These are phyloP conservation scores for Argentina anserina DNA, from an alignment of 306 rosid species.

Conservation along the genomic window DNA sequence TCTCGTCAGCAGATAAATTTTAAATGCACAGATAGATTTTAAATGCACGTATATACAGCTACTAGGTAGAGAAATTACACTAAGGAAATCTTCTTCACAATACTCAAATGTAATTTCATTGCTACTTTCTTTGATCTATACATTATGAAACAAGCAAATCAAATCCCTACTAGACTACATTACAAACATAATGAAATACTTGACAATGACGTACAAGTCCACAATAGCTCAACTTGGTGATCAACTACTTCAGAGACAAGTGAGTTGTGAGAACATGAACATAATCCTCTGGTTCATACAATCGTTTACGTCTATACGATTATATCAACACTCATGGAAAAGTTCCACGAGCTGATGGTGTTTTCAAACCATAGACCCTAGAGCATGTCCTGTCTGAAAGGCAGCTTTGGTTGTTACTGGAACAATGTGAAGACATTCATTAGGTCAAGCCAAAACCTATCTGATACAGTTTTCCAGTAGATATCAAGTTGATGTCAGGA, in stretches of 20 bases:
- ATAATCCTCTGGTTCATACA: not conserved
- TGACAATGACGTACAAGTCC: not conserved
- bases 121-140: not conserved
- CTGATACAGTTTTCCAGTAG: constrained; percentile 28
- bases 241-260: not conserved
- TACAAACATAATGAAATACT: not conserved
- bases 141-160: not conserved
- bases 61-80: no score
- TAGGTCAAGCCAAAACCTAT: constrained; percentile 35
- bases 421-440: constrained; percentile 40
- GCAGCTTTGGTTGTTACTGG: constrained; percentile 30
- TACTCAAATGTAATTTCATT: not conserved
- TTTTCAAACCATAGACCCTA: constrained; percentile 24
- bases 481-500: constrained; percentile 18
- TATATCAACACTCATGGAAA: not conserved
- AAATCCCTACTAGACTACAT: not conserved
- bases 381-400: constrained; percentile 12
- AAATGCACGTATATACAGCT: no score
- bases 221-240: not conserved
- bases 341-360: constrained; percentile 21
- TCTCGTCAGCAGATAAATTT: no score
- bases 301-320: no score
- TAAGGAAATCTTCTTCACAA: not conserved
- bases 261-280: not conserved
- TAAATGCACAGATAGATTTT: no score